phyloP scores from a whole-genome alignment of 2,329 filamentous ascomycete genomes.

The Epichloe sp. region DNA sequence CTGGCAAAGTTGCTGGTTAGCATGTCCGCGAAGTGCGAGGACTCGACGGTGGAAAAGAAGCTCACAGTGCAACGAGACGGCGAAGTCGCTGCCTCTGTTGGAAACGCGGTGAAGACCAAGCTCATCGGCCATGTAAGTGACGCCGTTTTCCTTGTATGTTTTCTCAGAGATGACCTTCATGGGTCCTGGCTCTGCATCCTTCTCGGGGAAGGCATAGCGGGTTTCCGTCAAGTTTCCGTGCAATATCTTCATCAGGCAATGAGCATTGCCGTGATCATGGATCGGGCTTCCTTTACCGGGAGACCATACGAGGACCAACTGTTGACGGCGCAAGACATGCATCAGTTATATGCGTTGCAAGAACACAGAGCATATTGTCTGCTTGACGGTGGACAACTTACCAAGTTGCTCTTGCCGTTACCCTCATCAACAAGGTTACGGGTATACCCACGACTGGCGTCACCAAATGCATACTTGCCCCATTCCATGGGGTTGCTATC shows the following conservation, averaged over 20 bases:
- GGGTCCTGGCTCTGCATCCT: constrained; percentile 33
- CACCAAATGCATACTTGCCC: constrained; percentile 61
- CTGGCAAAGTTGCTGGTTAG: constrained; percentile 24
- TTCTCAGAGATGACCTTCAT: constrained; percentile 55
- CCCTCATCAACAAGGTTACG: constrained; percentile 82
- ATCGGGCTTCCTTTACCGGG: constrained; percentile 74
- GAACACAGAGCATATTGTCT: background rate
- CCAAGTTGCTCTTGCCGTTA: constrained; percentile 66
- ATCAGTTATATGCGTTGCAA: background rate
- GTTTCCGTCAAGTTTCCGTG: constrained; percentile 70
- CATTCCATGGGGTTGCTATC: constrained; percentile 56
- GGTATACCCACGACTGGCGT: constrained; percentile 61
- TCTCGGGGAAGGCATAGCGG: constrained; percentile 59
- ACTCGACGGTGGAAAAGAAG: constrained; percentile 7
- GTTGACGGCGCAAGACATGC: constrained; percentile 1
- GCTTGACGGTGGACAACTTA: constrained; percentile 24
- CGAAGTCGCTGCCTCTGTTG: constrained; percentile 63
- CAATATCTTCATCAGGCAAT: constrained; percentile 86
- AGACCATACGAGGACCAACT: constrained; percentile 83
- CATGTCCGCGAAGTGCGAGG: constrained; percentile 12
- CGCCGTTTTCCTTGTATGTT: constrained; percentile 54
- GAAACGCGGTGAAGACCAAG: constrained; percentile 74
- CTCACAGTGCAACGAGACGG: constrained; percentile 69
- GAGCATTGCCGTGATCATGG: constrained; percentile 79
- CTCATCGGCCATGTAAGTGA: constrained; percentile 86